Evolutionary conservation across 2,329 filamentous ascomycete species (phyloP).

Genomic region (Fusarium protoensiforme): DNA sequence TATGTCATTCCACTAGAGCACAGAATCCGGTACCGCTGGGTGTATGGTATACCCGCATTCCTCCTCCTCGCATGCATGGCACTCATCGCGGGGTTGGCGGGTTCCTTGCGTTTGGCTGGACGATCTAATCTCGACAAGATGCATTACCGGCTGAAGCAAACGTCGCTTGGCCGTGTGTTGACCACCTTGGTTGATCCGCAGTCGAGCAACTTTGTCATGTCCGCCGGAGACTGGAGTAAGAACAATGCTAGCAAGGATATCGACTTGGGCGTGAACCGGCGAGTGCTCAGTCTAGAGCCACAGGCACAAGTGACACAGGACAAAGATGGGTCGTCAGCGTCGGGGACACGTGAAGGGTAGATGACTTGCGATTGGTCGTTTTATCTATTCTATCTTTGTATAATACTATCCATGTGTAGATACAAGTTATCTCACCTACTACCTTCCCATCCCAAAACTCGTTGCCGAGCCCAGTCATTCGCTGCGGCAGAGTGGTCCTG

Average conservation of each 20-base stretch:
- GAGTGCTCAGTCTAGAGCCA: neutral
- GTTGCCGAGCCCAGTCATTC: conserved; percentile 15
- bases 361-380: neutral
- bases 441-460: neutral
- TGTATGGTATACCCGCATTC: conserved; percentile 30
- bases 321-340: neutral
- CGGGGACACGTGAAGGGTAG: neutral
- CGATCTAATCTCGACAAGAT: conserved; percentile 6
- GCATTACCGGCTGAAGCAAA: conserved; percentile 11
- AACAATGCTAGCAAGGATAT: conserved; percentile 3
- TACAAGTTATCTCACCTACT: neutral
- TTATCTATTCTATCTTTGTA: neutral
- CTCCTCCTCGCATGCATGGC: conserved; percentile 7
- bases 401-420: neutral
- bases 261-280: neutral
- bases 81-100: neutral
- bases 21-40: conserved; percentile 22
- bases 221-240: conserved; percentile 7
- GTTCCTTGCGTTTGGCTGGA: conserved; percentile 2
- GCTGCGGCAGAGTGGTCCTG: neutral
- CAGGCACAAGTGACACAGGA: neutral
- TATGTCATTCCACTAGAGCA: conserved; percentile 6
- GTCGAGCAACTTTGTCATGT: conserved; percentile 8
- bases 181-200: conserved; percentile 11
- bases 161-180: conserved; percentile 19